Conservation (phyloP, 331 rosid genomes). For the Erythrophleum ivorense region DNA sequence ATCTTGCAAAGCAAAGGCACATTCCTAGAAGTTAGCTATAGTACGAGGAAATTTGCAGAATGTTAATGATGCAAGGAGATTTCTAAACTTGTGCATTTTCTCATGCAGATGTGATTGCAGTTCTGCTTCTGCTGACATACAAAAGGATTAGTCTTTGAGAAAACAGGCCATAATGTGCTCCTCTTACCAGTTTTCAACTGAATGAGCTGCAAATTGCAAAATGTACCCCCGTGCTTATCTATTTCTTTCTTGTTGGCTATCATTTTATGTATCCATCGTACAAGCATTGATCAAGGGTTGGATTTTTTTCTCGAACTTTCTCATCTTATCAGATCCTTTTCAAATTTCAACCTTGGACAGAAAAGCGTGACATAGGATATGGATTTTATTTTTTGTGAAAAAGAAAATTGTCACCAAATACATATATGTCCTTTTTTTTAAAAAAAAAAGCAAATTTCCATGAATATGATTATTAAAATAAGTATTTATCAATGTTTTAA, state of each 20-base stretch:
- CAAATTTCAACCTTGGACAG: background rate
- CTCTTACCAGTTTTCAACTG: conserved; percentile 30
- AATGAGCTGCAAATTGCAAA: conserved; percentile 18
- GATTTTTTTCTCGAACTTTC: background rate
- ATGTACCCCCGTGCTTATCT: conserved; percentile 1
- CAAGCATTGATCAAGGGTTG: conserved; percentile 28
- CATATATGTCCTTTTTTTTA: background rate
- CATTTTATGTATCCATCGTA: conserved; percentile 35
- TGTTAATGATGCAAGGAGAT: background rate
- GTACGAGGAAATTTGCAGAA: too few relatives aligned
- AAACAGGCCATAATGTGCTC: conserved; percentile 14
- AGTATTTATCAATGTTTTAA: background rate
- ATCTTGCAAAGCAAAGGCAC: background rate
- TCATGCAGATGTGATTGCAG: conserved; percentile 39
- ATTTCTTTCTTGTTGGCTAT: conserved; percentile 30
- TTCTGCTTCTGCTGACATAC: conserved; percentile 46
- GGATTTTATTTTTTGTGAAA: background rate
- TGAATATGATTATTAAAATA: background rate
- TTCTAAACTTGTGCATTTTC: background rate
- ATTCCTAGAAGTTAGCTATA: background rate
- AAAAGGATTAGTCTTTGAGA: conserved; percentile 46
- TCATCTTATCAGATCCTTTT: background rate
- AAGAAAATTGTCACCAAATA: background rate
- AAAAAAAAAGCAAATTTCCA: background rate
- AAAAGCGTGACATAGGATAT: background rate